A percentile compares a stretch with the other conserved stretches of the same genome.
Conservation (phyloP, 441 rosid species). For the Brassica hybrid region DNA sequence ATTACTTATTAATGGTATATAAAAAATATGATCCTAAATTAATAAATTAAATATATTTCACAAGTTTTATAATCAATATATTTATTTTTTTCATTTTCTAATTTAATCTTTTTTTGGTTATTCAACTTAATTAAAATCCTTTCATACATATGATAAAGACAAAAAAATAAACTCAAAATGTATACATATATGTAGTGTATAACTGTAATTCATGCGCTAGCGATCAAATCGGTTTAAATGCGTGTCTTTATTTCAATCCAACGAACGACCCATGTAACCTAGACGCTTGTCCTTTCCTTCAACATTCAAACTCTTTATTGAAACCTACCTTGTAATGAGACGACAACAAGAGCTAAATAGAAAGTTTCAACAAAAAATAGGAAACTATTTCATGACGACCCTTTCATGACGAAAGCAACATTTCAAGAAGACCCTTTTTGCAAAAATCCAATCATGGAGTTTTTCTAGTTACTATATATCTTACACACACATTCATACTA, state of each 20-base stretch:
- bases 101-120: too few relatives aligned
- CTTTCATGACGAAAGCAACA: slow-evolving; percentile 26
- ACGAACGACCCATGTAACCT: slow-evolving; percentile 18
- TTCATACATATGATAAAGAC: not conserved
- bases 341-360: not conserved
- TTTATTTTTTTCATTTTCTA: too few relatives aligned
- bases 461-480: slow-evolving; percentile 18
- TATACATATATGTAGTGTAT: not conserved
- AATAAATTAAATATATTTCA: too few relatives aligned
- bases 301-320: too few relatives aligned
- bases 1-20: too few relatives aligned
- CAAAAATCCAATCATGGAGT: slow-evolving; percentile 23
- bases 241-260: slow-evolving; percentile 13
- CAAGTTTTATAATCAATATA: too few relatives aligned
- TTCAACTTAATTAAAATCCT: not conserved
- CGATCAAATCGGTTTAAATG: not conserved
- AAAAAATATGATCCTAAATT: too few relatives aligned
- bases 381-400: too few relatives aligned
- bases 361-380: not conserved
- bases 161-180: not conserved
- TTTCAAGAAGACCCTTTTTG: slow-evolving; percentile 9
- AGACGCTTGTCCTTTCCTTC: slow-evolving; percentile 30
- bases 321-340: slow-evolving; percentile 16
- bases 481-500: not conserved
- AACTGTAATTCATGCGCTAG: not conserved